A percentile compares a stretch with the other conserved stretches of the same genome.
These are phyloP conservation scores for Ceriops zippeliana DNA, from an alignment of 345 rosid species.

Conservation along the genomic window DNA sequence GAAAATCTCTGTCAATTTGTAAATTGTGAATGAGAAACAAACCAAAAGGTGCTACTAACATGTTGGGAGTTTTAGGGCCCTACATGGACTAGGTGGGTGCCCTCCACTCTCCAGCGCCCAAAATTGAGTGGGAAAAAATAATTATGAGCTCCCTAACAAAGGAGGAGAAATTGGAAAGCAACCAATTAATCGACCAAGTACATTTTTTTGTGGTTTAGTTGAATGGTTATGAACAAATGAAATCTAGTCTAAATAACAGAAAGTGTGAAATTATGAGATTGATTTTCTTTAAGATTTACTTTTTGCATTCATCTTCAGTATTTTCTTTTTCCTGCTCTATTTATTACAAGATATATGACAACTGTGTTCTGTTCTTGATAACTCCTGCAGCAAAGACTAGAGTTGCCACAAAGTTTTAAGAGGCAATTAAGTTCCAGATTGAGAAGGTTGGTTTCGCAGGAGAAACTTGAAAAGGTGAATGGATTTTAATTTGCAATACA, in stretches of 20 bases:
- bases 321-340: not conserved
- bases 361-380: conserved; percentile 15
- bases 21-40: not conserved
- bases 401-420: conserved; percentile 65
- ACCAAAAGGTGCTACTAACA: not conserved
- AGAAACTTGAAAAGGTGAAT: conserved; percentile 74
- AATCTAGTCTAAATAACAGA: too few species aligned
- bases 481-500: not conserved
- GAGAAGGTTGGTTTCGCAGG: conserved; percentile 72
- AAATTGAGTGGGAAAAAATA: too few species aligned
- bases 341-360: conserved; percentile 1
- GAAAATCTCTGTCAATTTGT: not conserved
- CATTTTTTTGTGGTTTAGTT: too few species aligned
- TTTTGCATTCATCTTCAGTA: not conserved
- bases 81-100: too few species aligned
- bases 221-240: too few species aligned
- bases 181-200: too few species aligned
- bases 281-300: too few species aligned
- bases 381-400: conserved; percentile 64
- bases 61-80: too few species aligned
- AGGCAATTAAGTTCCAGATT: conserved; percentile 65
- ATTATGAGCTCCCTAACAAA: too few species aligned
- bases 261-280: too few species aligned
- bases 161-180: too few species aligned
- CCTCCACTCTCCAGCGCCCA: too few species aligned